Evolutionary conservation across 2,329 filamentous ascomycete species (phyloP), one percentile per base, ranked within the genome.

Genomic region (Pestalotiopsis sp.): DNA sequence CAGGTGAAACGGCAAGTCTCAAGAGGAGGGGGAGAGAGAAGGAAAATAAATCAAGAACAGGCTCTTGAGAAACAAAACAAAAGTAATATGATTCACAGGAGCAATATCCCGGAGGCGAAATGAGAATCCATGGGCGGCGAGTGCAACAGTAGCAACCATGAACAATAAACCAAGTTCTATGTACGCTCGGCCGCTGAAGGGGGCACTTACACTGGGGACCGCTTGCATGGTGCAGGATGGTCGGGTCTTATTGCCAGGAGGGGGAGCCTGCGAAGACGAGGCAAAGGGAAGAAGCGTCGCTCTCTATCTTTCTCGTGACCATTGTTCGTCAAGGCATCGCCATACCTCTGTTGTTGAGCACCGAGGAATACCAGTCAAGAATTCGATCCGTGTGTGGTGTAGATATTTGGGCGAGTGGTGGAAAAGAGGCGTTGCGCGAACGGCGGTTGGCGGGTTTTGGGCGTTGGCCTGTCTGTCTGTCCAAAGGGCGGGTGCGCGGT

Each of bases 141-240:
- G 22, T 62, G 38, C 30, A 40, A 30, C 59, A 35, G 30, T 35
- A 56, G 39, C 63, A 58, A 38, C 26, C n/a, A 59, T 44, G 52
- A 30, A 55, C n/a, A 48, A 4, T 66, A 24, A 60, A 30, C 35
- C 22, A n/a, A 38, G 40, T 24, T 55, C 11, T 14, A 61, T 39
- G 66, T 40, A 56, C 35, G 40, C 62, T 60, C 60, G 44, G 67
- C 35, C 57, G 38, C 14, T 63, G 48, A 22, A 59, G 24, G 24
- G 22, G 65, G 67, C 44, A 83, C 82, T 83, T 82, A 84, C 82
- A 80, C 81, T 84, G 65, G 84, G 84, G 80, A 86, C 81, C 73
- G 84, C 81, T 82, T 86, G 84, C 84, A 86, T 86, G 75, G 77
- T 84, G 78, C 78, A 79, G 55, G 75, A 75, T 61, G 30, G 38